phyloP scores from a whole-genome alignment of 2,329 filamentous ascomycete genomes.

The Elsinoe ampelina region DNA sequence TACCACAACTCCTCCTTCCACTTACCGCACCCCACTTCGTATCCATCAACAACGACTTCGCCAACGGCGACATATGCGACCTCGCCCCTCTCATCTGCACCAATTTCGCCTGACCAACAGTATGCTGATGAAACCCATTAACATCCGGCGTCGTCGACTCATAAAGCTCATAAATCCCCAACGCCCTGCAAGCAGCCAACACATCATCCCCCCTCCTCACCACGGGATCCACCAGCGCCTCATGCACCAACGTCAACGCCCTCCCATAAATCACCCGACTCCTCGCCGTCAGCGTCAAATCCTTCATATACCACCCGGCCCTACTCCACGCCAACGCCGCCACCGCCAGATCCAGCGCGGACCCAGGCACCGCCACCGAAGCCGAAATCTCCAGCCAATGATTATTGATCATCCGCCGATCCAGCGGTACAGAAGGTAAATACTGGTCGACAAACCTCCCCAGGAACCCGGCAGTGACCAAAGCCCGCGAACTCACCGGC shows the following conservation, averaged over 20 bases:
- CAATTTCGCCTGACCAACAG: not conserved
- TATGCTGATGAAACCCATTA: conserved; percentile 9
- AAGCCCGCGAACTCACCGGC: not conserved
- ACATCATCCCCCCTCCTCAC: not conserved
- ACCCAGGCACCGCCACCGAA: not conserved
- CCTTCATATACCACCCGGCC: not conserved
- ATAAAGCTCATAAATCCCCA: conserved; percentile 6
- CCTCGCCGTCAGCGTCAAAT: not conserved
- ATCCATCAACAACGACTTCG: not conserved
- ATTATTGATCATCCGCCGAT: not conserved
- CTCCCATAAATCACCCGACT: not conserved
- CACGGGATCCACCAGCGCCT: not conserved
- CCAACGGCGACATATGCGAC: not conserved
- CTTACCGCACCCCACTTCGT: not conserved
- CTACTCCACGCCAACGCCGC: conserved; percentile 2
- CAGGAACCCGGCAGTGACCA: not conserved
- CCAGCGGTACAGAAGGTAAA: not conserved
- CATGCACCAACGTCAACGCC: not conserved
- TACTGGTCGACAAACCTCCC: not conserved
- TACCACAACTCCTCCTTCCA: not conserved
- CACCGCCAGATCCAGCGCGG: not conserved
- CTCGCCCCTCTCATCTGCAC: not conserved
- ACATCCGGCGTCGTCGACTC: not conserved
- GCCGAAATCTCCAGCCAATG: conserved; percentile 2
- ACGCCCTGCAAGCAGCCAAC: not conserved